A percentile compares a stretch with the other conserved stretches of the same genome.
Evolutionary conservation across 306 rosid genomes (phyloP).

Genomic region (Cucumis hystrix): DNA sequence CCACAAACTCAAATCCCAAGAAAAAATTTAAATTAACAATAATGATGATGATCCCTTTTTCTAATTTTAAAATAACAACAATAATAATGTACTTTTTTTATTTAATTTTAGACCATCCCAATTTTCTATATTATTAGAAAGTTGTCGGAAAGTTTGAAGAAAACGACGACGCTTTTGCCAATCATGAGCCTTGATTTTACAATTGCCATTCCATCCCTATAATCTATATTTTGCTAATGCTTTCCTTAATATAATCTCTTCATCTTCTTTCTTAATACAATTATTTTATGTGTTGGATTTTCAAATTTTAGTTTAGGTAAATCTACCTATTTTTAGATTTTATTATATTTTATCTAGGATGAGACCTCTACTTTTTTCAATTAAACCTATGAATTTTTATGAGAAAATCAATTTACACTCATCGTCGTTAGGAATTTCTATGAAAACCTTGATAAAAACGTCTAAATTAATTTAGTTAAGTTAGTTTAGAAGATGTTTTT

Average conservation of each 20-base stretch:
- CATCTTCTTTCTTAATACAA: neutral
- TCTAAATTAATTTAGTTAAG: too few species aligned
- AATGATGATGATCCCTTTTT: neutral
- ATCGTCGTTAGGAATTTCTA: too few species aligned
- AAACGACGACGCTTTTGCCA: constrained; percentile 3
- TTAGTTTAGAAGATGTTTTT: too few species aligned
- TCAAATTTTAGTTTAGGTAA: too few species aligned
- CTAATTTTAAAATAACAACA: neutral
- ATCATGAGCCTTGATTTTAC: neutral
- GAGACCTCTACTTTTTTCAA: too few species aligned
- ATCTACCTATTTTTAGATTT: too few species aligned
- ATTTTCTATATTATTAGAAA: neutral
- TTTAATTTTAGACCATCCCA: neutral
- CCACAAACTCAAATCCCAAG: neutral
- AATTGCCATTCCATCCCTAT: neutral
- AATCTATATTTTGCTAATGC: neutral
- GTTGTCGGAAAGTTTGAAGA: neutral
- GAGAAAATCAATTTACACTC: too few species aligned
- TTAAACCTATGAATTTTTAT: too few species aligned
- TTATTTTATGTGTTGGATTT: too few species aligned
- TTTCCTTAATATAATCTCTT: neutral
- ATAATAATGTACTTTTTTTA: neutral
- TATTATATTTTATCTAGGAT: too few species aligned
- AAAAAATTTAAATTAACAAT: neutral
- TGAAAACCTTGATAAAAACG: too few species aligned